Base-by-base conservation (phyloP, 441 rosid genomes). In the Gossypium trilobum region DNA sequence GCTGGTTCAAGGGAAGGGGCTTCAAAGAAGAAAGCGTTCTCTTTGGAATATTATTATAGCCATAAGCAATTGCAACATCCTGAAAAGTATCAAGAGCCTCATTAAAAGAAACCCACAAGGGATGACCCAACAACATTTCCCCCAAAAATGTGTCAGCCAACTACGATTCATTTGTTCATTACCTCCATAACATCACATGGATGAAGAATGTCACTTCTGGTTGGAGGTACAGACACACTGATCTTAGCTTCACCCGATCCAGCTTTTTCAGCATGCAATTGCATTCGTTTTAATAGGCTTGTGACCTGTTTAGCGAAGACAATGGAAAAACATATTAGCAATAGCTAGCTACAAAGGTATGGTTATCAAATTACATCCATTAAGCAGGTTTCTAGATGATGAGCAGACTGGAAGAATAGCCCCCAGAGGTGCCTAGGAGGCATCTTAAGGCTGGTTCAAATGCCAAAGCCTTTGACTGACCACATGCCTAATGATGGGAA, bases 101-200 rank as follows among this genome's bases (percentile, higher is more conserved):
- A 22, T 73, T 64, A 73, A 71, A 70, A 68, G 65, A 69, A 46
- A 54, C 29, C 31, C 56, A 13, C 6, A 46, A 65, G 33, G 13
- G 4, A 3, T 13, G 61, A 36, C 36, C 4, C 52, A 51, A 73
- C 68, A 51, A 46, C 29, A 55, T 58, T 48, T 36, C 56, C 13
- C 20, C 48, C 23, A 48, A 54, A 56, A 68, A 25, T 29, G 52
- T 7, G 23, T 33, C 56, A 36, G 42, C 25, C n/a, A 52, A 74
- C 62, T 5, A 39, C 11, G 8, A 16, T 52, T 60, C 22, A 29
- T 54, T 58, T 42, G 27, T 17, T 14, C 42, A 54, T 33, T 87
- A 95, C 98, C 96, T 92, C 99, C 97, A 92, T 90, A 74, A 92
- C 89, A 86, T 95, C 98, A 86, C 98, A 95, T 2, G 95, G 86